These are phyloP conservation scores for Sugiyamaella grinbergsii DNA, from an alignment of 1,139 yeast genomes.

Conservation along the genomic window DNA sequence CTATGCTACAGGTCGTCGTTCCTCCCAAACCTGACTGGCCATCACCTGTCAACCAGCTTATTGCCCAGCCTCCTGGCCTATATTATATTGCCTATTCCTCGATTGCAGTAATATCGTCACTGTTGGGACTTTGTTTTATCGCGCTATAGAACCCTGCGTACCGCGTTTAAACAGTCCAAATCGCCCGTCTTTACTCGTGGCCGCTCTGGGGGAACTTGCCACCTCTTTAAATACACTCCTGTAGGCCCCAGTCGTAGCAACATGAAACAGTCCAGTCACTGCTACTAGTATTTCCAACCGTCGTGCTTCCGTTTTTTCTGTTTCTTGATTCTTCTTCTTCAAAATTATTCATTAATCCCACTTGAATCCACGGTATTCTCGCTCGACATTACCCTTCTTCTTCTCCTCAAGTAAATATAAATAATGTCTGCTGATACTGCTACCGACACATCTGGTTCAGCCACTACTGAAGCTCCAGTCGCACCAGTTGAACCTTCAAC, in stretches of 20 bases:
- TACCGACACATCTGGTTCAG: background rate
- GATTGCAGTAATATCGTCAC: background rate
- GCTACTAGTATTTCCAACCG: no score
- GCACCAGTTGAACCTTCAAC: conserved; percentile 1
- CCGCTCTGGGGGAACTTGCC: conserved; percentile 8
- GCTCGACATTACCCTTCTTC: background rate
- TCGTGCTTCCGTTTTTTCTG: background rate
- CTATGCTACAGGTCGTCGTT: no score
- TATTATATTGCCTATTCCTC: background rate
- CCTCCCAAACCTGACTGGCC: no score
- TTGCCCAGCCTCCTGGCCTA: background rate
- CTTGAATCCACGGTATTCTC: background rate
- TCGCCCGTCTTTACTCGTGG: no score
- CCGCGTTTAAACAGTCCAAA: no score
- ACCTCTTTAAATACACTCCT: conserved; percentile 11
- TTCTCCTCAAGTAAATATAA: background rate
- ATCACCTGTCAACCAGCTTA: no score
- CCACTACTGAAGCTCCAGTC: conserved; percentile 13
- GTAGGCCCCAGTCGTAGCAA: conserved; percentile 3
- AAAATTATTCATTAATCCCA: background rate
- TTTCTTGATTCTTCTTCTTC: background rate
- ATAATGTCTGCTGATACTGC: conserved; percentile 13
- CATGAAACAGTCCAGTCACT: no score
- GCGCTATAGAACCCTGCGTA: no score
- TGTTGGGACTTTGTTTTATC: conserved; percentile 2